Evolutionary conservation across 192 early-diverging fungal species (phyloP).

Genomic region (Backusella luteola): DNA sequence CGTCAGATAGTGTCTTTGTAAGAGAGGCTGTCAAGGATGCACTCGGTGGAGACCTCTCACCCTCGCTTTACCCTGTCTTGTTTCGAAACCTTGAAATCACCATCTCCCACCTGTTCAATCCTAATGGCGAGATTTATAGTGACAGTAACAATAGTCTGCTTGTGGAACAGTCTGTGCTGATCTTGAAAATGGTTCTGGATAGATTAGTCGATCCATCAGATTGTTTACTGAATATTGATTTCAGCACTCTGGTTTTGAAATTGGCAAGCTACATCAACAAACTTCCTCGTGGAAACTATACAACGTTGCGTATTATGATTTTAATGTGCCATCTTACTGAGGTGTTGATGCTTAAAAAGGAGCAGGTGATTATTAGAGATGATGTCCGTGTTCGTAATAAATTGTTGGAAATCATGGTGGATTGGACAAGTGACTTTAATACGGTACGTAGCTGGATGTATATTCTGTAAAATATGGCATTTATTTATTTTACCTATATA

Average conservation of each 20-base stretch:
- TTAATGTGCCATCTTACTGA: constrained; percentile 74
- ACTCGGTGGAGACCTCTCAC: constrained; percentile 69
- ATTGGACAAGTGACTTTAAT: constrained; percentile 69
- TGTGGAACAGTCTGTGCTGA: constrained; percentile 65
- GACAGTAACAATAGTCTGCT: constrained; percentile 57
- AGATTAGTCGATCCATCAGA: constrained; percentile 52
- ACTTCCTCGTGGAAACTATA: constrained; percentile 43
- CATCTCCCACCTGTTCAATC: constrained; percentile 59
- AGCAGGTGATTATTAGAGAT: constrained; percentile 62
- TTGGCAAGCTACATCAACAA: constrained; percentile 69
- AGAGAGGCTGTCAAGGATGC: constrained; percentile 76
- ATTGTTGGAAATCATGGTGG: constrained; percentile 62
- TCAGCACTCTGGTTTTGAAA: constrained; percentile 57
- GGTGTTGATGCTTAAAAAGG: constrained; percentile 65
- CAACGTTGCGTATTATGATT: constrained; percentile 62
- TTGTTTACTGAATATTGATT: constrained; percentile 56
- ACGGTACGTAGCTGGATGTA: constrained; percentile 29
- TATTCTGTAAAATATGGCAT: background rate
- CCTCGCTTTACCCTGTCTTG: constrained; percentile 59
- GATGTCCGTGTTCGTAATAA: constrained; percentile 67
- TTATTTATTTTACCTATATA: background rate
- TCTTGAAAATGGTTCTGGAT: constrained; percentile 67
- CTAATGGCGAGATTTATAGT: constrained; percentile 50
- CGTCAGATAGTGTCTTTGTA: constrained; percentile 68
- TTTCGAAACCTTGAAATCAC: constrained; percentile 55